Conservation (phyloP, 495 filamentous ascomycete genomes). For the Lepidopterella palustris region DNA sequence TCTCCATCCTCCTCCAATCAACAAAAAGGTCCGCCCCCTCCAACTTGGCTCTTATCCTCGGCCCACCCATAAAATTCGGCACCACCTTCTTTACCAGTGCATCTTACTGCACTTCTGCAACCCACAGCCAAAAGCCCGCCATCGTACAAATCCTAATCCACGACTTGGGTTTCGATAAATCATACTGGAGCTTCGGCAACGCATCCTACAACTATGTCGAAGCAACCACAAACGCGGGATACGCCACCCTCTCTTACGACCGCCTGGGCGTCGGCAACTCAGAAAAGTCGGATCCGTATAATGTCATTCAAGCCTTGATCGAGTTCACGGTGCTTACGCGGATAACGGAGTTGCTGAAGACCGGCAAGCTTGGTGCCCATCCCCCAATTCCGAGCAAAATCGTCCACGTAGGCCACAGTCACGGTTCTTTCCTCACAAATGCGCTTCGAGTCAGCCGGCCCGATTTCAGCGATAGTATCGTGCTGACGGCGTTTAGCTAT, state of each 20-base stretch:
- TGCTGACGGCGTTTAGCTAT: conserved; percentile 14
- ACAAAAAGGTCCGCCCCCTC: background rate
- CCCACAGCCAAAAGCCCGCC: background rate
- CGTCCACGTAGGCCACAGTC: background rate
- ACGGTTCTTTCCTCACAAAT: background rate
- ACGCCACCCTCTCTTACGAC: conserved; percentile 41
- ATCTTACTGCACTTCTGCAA: conserved; percentile 30
- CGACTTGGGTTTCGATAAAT: conserved; percentile 27
- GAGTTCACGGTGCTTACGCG: background rate
- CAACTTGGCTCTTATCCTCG: background rate
- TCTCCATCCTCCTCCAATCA: background rate
- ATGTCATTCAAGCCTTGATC: background rate
- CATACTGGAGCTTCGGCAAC: conserved; percentile 34
- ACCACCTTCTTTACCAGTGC: conserved; percentile 26
- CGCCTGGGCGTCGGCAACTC: conserved; percentile 39
- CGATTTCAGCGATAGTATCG: conserved; percentile 14
- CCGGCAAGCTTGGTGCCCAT: background rate
- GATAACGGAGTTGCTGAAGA: background rate
- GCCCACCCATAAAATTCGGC: background rate
- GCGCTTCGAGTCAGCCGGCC: background rate
- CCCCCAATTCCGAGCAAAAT: background rate
- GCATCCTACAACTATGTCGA: conserved; percentile 36
- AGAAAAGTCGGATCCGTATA: conserved; percentile 34
- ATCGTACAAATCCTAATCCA: conserved; percentile 34
- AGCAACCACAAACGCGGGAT: conserved; percentile 32